Evolutionary conservation across 2,329 filamentous ascomycete genomes (phyloP).

Genomic region (Colletotrichum incanum): DNA sequence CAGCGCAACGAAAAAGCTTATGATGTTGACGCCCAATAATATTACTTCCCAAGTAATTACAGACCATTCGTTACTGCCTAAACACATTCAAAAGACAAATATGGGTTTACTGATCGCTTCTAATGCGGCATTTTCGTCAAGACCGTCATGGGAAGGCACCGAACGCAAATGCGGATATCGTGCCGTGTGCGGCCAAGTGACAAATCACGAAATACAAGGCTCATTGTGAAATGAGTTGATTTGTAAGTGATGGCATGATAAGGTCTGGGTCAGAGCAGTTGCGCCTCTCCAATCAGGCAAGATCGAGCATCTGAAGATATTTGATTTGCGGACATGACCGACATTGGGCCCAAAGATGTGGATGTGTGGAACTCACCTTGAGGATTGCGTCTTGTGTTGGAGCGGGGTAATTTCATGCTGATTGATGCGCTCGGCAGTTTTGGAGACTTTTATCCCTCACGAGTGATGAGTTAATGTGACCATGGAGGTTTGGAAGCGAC

Average conservation of each 20-base stretch:
- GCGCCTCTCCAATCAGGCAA: constrained; percentile 4
- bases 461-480: not conserved
- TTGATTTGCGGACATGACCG: not conserved
- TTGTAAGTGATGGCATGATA: constrained; percentile 36
- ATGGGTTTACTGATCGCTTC: too few species aligned
- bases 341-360: constrained; percentile 11
- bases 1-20: not conserved
- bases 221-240: not conserved
- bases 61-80: not conserved
- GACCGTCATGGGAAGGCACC: not conserved
- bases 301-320: not conserved
- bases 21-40: not conserved
- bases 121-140: not conserved
- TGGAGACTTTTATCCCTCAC: not conserved
- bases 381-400: constrained; percentile 14
- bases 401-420: constrained; percentile 32
- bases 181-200: not conserved
- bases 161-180: not conserved
- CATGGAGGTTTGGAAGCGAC: not conserved
- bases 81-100: too few species aligned
- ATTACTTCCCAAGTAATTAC: too few species aligned
- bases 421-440: not conserved
- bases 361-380: constrained; percentile 31
- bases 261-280: not conserved
- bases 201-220: not conserved